These are phyloP conservation scores for Aspergillus incahuasiensis DNA, from an alignment of 495 filamentous ascomycete genomes.

Conservation along the genomic window DNA sequence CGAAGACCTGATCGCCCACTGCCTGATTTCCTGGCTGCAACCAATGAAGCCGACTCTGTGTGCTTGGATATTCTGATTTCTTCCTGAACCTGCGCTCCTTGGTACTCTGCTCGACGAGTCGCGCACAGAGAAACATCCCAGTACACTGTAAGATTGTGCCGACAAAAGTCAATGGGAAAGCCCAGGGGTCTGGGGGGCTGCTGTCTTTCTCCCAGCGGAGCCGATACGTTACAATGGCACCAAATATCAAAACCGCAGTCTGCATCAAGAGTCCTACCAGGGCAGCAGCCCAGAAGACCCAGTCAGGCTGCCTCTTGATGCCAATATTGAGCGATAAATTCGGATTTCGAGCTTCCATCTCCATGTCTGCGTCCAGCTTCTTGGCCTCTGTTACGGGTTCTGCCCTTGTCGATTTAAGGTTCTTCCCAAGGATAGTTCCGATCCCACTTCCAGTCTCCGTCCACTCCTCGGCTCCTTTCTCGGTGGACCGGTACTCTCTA, in stretches of 20 bases:
- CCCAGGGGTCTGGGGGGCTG: not conserved
- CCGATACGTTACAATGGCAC: not conserved
- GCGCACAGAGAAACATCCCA: conserved; percentile 13
- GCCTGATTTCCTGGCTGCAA: conserved; percentile 12
- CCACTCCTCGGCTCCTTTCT: not conserved
- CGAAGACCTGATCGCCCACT: conserved; percentile 13
- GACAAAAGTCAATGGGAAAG: conserved; percentile 6
- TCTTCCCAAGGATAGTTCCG: no score
- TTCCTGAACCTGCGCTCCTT: not conserved
- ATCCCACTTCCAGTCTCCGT: not conserved
- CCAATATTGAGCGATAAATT: conserved; percentile 4
- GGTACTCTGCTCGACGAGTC: conserved; percentile 11
- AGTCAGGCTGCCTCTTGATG: not conserved
- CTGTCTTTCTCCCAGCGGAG: conserved; percentile 5
- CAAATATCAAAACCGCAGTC: not conserved
- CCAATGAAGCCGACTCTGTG: conserved; percentile 2
- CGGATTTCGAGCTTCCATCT: not conserved
- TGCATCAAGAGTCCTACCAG: not conserved
- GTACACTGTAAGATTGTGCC: conserved; percentile 7
- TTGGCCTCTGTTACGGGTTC: no score
- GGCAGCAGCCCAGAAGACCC: not conserved
- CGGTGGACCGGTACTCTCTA: not conserved
- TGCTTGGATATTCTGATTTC: not conserved
- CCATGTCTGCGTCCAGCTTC: not conserved
- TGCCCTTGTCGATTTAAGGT: no score